Evolutionary conservation across 352 stramenopile species (phyloP).

Genomic region (Lagenidium giganteum): DNA sequence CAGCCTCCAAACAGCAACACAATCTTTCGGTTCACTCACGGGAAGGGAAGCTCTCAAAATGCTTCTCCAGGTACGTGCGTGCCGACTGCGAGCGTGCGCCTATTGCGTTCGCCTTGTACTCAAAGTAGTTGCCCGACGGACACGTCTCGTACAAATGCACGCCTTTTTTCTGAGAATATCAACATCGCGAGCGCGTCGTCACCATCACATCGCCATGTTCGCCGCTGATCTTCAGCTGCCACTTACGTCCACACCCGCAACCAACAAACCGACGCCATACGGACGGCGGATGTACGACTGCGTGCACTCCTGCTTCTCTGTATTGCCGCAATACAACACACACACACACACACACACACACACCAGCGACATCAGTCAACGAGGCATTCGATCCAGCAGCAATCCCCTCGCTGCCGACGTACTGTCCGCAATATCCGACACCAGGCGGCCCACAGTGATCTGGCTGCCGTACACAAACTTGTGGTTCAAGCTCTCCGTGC

Average conservation of each 20-base stretch:
- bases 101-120: slow-evolving; percentile 98
- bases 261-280: slow-evolving; percentile 97
- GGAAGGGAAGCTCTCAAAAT: slow-evolving; percentile 92
- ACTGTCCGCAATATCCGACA: slow-evolving; percentile 96
- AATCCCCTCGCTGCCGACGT: too few species aligned
- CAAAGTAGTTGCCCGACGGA: slow-evolving; percentile 98
- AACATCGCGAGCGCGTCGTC: slow-evolving; percentile 3
- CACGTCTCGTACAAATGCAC: slow-evolving; percentile 99
- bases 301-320: slow-evolving; percentile 97
- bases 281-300: slow-evolving; percentile 98
- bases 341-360: too few species aligned
- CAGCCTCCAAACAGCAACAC: neutral
- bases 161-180: slow-evolving; percentile 96
- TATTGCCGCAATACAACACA: neutral
- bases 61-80: slow-evolving; percentile 99
- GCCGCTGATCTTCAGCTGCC: too few species aligned
- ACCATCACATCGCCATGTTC: too few species aligned
- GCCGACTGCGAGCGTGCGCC: slow-evolving; percentile 95
- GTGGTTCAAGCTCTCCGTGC: slow-evolving; percentile 98
- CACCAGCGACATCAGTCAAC: too few species aligned
- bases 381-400: too few species aligned
- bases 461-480: slow-evolving; percentile 98
- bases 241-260: slow-evolving; percentile 88
- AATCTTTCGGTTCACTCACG: slow-evolving; percentile 30
- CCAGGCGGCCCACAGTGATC: slow-evolving; percentile 92